These are phyloP conservation scores for Verticillium dahliae DNA, from an alignment of 2,329 filamentous ascomycete species.

Conservation along the genomic window DNA sequence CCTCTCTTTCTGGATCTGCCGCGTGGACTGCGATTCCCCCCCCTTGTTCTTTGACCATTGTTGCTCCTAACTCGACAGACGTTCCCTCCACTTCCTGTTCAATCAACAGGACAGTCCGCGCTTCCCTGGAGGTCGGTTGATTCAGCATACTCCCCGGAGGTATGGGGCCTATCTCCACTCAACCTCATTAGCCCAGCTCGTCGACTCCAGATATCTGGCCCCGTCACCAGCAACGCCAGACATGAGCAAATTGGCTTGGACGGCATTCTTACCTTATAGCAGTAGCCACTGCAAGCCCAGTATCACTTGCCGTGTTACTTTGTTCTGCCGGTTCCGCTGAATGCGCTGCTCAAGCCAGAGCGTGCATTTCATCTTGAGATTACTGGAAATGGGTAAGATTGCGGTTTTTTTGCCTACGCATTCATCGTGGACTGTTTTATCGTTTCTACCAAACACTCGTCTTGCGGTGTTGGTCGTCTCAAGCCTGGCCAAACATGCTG, in stretches of 20 bases:
- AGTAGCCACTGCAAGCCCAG: background rate
- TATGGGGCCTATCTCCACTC: too few relatives aligned
- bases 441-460: background rate
- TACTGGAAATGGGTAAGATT: background rate
- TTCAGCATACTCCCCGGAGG: too few relatives aligned
- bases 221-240: too few relatives aligned
- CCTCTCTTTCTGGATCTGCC: background rate
- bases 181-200: too few relatives aligned
- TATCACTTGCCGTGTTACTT: background rate
- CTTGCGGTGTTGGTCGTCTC: background rate
- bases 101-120: background rate
- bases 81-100: background rate
- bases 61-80: background rate
- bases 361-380: background rate
- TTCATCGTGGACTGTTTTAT: background rate
- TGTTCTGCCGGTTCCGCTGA: background rate
- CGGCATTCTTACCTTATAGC: background rate
- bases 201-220: too few relatives aligned
- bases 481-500: background rate
- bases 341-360: background rate
- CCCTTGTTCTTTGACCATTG: background rate
- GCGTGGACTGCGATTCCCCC: background rate
- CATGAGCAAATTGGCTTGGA: too few relatives aligned
- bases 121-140: too few relatives aligned
- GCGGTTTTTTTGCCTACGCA: background rate